Base-by-base conservation (phyloP, 1,139 yeast species). In the Ashbya aceris region DNA sequence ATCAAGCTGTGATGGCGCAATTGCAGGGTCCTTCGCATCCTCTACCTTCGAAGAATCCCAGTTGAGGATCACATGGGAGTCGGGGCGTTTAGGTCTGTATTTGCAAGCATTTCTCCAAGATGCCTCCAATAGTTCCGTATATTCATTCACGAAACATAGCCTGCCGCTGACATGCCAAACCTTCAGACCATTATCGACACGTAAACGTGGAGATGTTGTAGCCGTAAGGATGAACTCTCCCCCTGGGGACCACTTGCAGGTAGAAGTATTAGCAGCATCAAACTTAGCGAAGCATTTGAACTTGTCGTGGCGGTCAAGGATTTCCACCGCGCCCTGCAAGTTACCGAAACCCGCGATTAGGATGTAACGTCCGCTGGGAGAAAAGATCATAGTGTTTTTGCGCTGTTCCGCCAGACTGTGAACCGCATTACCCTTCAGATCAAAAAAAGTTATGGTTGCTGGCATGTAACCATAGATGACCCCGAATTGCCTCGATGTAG, bases 391-490 rank as follows among this genome's bases (percentile, higher is more conserved):
- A 28, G 96, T 85, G 66, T 93, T 93, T 62, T 95, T 79, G 42
- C 96, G 84, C 33, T 86, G 85, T 30, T 84, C 79, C 30, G 96
- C 91, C 58, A 93, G 73, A 2, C 87, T 76, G 62, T 83, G 85
- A 49, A 87, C 81, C 31, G 80, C 73, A 61, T 87, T 85, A 50
- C 98, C 99, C 58, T 96, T 77, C 27, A 95, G 79, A 66, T 93
- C 97, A 60, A 91, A 91, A 58, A 93, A 86, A 9, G 96, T 81
- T 26, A 96, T 87, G 58, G 84, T 84, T 26, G 96, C 86, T 1
- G 99, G 99, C 98, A 93, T 93, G 65, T 76, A 89, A 30, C 98
- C 99, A 60, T 89, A 89, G 47, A 84, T 87, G 40, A 91, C 98
- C 45, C 96, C 97, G 68, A 93, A 93, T 68, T 91, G 97, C 55